Evolutionary conservation across 78 protist species (phyloP).

Genomic region (Speleostelium caveatum): DNA sequence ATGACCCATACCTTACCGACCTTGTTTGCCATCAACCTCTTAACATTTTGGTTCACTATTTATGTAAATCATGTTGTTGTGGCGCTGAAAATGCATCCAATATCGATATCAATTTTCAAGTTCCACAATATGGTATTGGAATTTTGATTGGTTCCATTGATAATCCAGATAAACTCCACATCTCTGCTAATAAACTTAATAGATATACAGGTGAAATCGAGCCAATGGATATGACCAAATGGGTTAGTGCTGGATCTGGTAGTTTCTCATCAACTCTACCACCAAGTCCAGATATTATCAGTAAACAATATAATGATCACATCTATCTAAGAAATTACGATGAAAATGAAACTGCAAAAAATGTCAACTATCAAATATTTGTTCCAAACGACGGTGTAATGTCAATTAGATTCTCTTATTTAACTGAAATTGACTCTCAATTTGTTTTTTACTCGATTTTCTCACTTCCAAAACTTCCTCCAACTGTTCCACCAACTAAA

Average conservation of each 20-base stretch:
- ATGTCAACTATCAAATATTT: slow-evolving; percentile 3
- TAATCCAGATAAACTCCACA: not conserved
- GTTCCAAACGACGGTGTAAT: not conserved
- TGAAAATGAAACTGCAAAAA: not conserved
- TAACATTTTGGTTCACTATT: not conserved
- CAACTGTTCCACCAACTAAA: not conserved
- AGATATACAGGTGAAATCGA: not conserved
- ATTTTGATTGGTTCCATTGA: slow-evolving; percentile 11
- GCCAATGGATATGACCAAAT: not conserved
- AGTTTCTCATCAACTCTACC: not conserved
- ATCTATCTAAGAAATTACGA: not conserved
- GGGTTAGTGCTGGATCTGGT: slow-evolving; percentile 10
- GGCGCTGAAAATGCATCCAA: not conserved
- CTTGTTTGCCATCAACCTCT: not conserved
- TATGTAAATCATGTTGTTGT: slow-evolving; percentile 16
- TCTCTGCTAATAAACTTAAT: slow-evolving; percentile 1
- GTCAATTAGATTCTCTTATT: not conserved
- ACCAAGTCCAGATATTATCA: not conserved
- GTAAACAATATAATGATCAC: not conserved
- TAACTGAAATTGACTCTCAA: slow-evolving; percentile 12
- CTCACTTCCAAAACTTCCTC: not conserved
- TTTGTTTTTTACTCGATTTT: slow-evolving; percentile 26
- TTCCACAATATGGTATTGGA: not conserved
- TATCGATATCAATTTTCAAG: not conserved
- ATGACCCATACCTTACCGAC: not conserved